Evolutionary conservation across 2,329 filamentous ascomycete genomes (phyloP).

Genomic region (Colletotrichum spinosum): DNA sequence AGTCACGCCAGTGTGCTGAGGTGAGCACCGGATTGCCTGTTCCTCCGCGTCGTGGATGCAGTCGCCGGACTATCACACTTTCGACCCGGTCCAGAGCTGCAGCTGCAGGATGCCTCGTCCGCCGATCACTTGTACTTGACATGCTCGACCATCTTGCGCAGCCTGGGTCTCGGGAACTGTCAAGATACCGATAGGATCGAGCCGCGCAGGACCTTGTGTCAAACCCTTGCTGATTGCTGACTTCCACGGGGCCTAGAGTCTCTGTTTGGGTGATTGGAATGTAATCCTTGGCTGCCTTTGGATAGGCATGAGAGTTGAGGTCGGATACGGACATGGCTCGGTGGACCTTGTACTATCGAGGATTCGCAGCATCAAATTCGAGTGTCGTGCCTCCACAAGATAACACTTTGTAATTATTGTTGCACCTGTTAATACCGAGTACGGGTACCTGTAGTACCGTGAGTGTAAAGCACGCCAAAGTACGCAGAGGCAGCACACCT

Average conservation of each 20-base stretch:
- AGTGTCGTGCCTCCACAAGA: no score
- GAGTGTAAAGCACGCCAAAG: neutral
- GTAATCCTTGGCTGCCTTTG: no score
- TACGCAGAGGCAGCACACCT: neutral
- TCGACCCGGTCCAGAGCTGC: no score
- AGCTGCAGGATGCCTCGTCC: neutral
- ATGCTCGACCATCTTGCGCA: neutral
- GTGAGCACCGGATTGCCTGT: no score
- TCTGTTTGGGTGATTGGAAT: no score
- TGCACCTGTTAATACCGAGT: neutral
- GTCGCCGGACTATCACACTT: no score
- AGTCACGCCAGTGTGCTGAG: no score
- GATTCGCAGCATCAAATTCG: no score
- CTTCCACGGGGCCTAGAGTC: neutral
- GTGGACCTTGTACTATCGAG: no score
- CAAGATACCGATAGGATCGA: slow-evolving; percentile 25
- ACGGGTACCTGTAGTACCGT: neutral
- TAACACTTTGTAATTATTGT: neutral
- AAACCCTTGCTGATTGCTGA: slow-evolving; percentile 10
- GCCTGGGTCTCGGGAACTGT: slow-evolving; percentile 24
- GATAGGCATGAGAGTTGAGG: neutral
- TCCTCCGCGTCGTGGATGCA: no score
- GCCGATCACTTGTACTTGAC: neutral
- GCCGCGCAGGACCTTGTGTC: slow-evolving; percentile 25
- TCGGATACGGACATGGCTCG: neutral